Base-by-base conservation (phyloP, 495 filamentous ascomycete genomes). In the Rhypophila decipiens region DNA sequence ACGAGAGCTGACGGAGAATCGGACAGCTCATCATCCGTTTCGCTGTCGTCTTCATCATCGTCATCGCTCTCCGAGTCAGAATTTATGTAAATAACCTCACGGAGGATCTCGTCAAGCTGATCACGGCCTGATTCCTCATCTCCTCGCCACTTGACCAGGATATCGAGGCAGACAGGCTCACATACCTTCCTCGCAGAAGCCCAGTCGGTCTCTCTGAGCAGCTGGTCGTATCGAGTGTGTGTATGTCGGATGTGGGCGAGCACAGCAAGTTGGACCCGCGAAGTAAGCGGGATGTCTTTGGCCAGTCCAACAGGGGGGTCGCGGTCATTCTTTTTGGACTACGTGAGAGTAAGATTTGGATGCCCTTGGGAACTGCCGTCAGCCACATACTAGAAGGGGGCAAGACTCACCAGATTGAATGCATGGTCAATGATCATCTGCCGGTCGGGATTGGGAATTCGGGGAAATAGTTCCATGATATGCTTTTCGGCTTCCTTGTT, bases 141-240 rank as follows among this genome's bases (percentile, higher is more conserved):
- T 39, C 87, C 88, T 60, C 88, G 83, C 90, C 90, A 95, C 72
- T 87, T 82, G 57, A 87, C 77, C 44, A 95, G 70, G 56, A 83
- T 77, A 44, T 83, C 78, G 23, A 91, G 68, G 41, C 82, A 88
- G 12, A 79, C 65, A 37, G 81, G 74, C 56, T 91, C 85, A 31
- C 93, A 85, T 34, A 69, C 63, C 47, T 72, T 76, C 47, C 90
- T 76, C 20, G 89, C 88, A 47, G 86, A 84, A 37, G 75, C 69
- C 64, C 80, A 90, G 7, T 64, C 69, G 5, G 74, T 79, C 39
- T 75, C 70, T 48, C 73, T 80, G 21, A 96, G 70, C 22, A 94
- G 70, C 51, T 76, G 68, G 65, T 96, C 90, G 63, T 96, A 96
- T 50, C 86, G 74, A 15, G 90, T 96, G 62, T 94, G 87, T 23